Evolutionary conservation across 176 grass and related monocot species (phyloP).

Genomic region (sorghum (Sorghum bicolor)): Sorghum_bicolor_NCBIv3 NC_012870.2:54631001-54631500

Average conservation of each 20-base stretch:
- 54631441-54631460: background rate
- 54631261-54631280: background rate
- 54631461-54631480: background rate
- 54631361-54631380: constrained; percentile 35
- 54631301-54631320: too few species aligned
- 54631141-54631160: too few species aligned
- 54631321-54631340: background rate
- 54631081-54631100: background rate
- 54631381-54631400: constrained; percentile 43
- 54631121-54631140: background rate
- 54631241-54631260: background rate
- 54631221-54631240: background rate
- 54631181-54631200: background rate
- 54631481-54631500: background rate
- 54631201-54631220: background rate
- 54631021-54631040: background rate
- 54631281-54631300: background rate
- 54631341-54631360: constrained; percentile 48
- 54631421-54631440: background rate
- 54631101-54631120: background rate
- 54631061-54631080: background rate
- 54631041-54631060: background rate
- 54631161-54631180: background rate
- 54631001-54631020: background rate
- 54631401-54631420: constrained; percentile 39